phyloP scores from a whole-genome alignment of 345 rosid species.

The Carallia pectinifolia region DNA sequence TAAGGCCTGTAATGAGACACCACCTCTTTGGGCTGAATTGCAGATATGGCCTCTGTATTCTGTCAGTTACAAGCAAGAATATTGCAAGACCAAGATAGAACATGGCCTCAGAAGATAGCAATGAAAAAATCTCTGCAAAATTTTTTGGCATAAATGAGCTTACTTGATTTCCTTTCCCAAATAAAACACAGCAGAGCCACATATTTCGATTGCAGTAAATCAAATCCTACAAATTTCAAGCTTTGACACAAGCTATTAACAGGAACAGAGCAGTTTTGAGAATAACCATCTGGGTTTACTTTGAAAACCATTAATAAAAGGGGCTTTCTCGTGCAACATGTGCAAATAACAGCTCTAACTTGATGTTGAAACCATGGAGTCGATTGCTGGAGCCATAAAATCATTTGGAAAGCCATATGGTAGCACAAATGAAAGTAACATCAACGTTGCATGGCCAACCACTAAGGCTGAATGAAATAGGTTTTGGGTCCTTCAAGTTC shows the following conservation, averaged over 20 bases:
- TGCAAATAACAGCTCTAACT: not conserved
- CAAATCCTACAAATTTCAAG: too few relatives aligned
- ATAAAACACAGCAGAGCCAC: not conserved
- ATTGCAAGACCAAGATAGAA: slow-evolving; percentile 75
- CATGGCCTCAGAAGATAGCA: slow-evolving; percentile 54
- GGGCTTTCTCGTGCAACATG: not conserved
- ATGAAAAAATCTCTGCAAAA: slow-evolving; percentile 59
- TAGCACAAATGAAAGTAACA: not conserved
- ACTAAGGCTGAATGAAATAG: not conserved
- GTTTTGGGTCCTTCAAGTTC: not conserved
- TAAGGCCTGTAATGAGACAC: slow-evolving; percentile 83
- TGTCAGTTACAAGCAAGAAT: slow-evolving; percentile 59
- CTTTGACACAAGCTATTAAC: not conserved
- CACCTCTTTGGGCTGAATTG: slow-evolving; percentile 80
- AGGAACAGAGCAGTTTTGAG: not conserved
- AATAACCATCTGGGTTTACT: not conserved
- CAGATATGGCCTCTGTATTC: slow-evolving; percentile 75
- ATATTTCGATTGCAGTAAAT: too few relatives aligned
- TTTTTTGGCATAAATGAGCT: slow-evolving; percentile 1
- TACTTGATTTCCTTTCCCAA: slow-evolving; percentile 1
- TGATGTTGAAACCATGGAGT: not conserved
- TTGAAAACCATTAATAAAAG: not conserved
- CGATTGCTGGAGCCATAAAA: not conserved
- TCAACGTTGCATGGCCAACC: not conserved
- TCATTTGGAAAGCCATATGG: not conserved